Evolutionary conservation across 1,139 yeast genomes (phyloP).

Genomic region (Geotrichum phurueaensis): DNA sequence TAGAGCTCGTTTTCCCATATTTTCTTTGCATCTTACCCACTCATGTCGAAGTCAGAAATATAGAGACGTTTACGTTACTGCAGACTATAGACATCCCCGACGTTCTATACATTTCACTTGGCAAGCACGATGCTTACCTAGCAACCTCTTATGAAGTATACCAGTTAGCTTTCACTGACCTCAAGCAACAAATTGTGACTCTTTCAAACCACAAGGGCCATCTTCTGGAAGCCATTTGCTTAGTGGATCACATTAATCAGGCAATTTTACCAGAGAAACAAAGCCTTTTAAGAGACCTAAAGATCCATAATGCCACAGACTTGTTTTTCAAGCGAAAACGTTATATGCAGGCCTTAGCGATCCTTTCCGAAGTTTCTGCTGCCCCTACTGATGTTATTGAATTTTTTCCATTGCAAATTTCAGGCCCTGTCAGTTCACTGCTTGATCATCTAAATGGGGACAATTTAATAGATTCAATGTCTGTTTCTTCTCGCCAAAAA

Average conservation of each 20-base stretch:
- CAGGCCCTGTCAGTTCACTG: slow-evolving; percentile 23
- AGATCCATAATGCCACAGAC: slow-evolving; percentile 39
- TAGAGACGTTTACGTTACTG: slow-evolving; percentile 29
- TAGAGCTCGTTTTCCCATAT: slow-evolving; percentile 34
- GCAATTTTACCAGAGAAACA: slow-evolving; percentile 34
- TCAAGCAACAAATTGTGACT: slow-evolving; percentile 33
- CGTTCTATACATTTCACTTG: slow-evolving; percentile 20
- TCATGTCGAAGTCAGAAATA: slow-evolving; percentile 31
- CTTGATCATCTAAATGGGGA: slow-evolving; percentile 22
- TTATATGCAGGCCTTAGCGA: slow-evolving; percentile 39
- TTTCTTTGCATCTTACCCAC: slow-evolving; percentile 27
- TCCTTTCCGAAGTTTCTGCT: slow-evolving; percentile 51
- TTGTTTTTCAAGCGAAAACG: slow-evolving; percentile 34
- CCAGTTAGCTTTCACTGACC: slow-evolving; percentile 26
- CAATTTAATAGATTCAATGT: not conserved
- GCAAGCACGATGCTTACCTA: slow-evolving; percentile 23
- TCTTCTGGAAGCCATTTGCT: slow-evolving; percentile 41
- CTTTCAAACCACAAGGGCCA: slow-evolving; percentile 24
- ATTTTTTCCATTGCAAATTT: slow-evolving; percentile 40
- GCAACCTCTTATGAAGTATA: slow-evolving; percentile 29
- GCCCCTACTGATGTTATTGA: slow-evolving; percentile 48
- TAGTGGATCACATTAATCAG: slow-evolving; percentile 37
- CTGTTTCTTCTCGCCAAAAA: slow-evolving; percentile 4
- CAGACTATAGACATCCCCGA: slow-evolving; percentile 27
- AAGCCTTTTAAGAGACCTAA: slow-evolving; percentile 40